phyloP scores from a whole-genome alignment of 2,329 filamentous ascomycete species.

The Fusarium torulosum region DNA sequence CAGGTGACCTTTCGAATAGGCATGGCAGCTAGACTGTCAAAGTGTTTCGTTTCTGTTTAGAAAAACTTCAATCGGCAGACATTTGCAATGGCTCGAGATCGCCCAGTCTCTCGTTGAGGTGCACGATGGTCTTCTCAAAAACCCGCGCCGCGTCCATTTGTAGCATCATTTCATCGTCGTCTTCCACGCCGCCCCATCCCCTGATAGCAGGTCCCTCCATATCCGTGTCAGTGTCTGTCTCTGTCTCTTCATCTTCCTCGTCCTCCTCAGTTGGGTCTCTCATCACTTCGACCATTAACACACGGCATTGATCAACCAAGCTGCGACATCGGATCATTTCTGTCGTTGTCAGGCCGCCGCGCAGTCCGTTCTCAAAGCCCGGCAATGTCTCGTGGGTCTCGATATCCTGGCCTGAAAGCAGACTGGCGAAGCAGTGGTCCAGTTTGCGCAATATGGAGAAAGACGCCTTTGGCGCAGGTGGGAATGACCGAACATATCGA shows the following conservation, averaged over 20 bases:
- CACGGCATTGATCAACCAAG: slow-evolving; percentile 80
- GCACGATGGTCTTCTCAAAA: slow-evolving; percentile 83
- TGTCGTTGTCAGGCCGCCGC: slow-evolving; percentile 77
- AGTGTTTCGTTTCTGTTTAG: neutral
- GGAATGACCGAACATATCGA: slow-evolving; percentile 79
- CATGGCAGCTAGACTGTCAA: too few species aligned
- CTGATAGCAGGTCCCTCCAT: slow-evolving; percentile 43
- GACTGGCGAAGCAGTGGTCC: slow-evolving; percentile 83
- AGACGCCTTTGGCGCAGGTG: slow-evolving; percentile 69
- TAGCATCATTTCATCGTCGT: slow-evolving; percentile 63
- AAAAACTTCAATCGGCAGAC: slow-evolving; percentile 35
- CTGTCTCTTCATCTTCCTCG: slow-evolving; percentile 51
- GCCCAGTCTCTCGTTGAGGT: slow-evolving; percentile 76
- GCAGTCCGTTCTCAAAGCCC: slow-evolving; percentile 73
- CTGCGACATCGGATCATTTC: slow-evolving; percentile 91
- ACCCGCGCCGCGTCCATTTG: slow-evolving; percentile 80
- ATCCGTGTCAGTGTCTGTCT: slow-evolving; percentile 50
- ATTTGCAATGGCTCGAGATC: slow-evolving; percentile 38
- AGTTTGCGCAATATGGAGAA: slow-evolving; percentile 82
- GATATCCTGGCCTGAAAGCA: slow-evolving; percentile 76
- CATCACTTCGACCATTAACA: slow-evolving; percentile 77
- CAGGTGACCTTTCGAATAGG: neutral
- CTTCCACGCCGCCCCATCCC: slow-evolving; percentile 53
- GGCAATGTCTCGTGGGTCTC: slow-evolving; percentile 74
- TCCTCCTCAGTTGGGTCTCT: slow-evolving; percentile 58